A percentile compares a stretch with the other conserved stretches of the same genome.
Evolutionary conservation across 2,329 filamentous ascomycete genomes (phyloP).

Genomic region (Stemphylium lycopersici): DNA sequence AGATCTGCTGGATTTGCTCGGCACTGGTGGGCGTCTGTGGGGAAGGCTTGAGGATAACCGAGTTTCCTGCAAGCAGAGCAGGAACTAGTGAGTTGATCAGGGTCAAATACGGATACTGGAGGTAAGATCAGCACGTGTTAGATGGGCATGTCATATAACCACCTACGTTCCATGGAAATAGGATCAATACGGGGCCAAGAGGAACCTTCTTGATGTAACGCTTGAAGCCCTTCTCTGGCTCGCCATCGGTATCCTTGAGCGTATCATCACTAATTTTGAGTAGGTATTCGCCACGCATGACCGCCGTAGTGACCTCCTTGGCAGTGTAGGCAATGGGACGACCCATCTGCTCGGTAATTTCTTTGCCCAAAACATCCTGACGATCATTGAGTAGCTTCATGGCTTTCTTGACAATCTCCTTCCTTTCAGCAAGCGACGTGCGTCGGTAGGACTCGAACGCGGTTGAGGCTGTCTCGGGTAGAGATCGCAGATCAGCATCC

Average conservation of each 20-base stretch:
- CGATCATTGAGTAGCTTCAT: slow-evolving; percentile 71
- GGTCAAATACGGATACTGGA: slow-evolving; percentile 90
- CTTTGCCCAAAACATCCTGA: slow-evolving; percentile 80
- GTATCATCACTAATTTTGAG: slow-evolving; percentile 81
- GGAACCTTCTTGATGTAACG: slow-evolving; percentile 88
- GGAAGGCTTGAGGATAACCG: slow-evolving; percentile 91
- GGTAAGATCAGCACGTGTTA: slow-evolving; percentile 23
- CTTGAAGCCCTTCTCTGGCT: slow-evolving; percentile 85
- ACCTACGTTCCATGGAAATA: slow-evolving; percentile 96
- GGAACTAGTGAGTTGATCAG: slow-evolving; percentile 91
- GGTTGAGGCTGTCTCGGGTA: slow-evolving; percentile 74
- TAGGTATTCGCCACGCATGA: slow-evolving; percentile 84
- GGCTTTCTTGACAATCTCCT: slow-evolving; percentile 81
- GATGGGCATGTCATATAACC: slow-evolving; percentile 11
- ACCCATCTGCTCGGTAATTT: slow-evolving; percentile 94
- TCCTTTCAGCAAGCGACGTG: slow-evolving; percentile 75
- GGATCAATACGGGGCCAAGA: slow-evolving; percentile 82
- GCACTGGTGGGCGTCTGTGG: slow-evolving; percentile 93
- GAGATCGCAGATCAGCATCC: slow-evolving; percentile 68
- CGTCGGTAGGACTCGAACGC: slow-evolving; percentile 80
- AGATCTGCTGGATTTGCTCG: slow-evolving; percentile 79
- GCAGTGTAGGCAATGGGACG: slow-evolving; percentile 85
- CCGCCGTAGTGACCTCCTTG: slow-evolving; percentile 82
- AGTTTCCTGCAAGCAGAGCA: slow-evolving; percentile 87
- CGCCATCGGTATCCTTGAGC: slow-evolving; percentile 80